These are phyloP conservation scores for Hypoxylon sp. DNA, from an alignment of 2,329 filamentous ascomycete genomes.

Conservation along the genomic window DNA sequence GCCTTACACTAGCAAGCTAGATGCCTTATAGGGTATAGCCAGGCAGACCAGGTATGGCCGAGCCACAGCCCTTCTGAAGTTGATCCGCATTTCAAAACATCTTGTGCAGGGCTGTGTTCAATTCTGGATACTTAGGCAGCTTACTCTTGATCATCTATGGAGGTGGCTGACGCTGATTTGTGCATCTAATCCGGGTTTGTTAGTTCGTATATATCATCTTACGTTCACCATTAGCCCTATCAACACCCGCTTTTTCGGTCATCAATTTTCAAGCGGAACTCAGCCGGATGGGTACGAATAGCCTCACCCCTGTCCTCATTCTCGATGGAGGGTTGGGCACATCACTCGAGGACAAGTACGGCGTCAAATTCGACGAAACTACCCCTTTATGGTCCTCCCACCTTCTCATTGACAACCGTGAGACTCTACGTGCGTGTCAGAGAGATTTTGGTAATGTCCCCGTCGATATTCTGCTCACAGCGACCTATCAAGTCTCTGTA, in stretches of 20 bases:
- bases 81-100: no score
- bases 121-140: not conserved
- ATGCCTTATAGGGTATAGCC: no score
- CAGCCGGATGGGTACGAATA: slow-evolving; percentile 13
- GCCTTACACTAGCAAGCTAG: not conserved
- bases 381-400: slow-evolving; percentile 78
- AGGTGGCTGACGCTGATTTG: not conserved
- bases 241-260: not conserved
- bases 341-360: slow-evolving; percentile 72
- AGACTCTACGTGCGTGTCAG: slow-evolving; percentile 69
- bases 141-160: not conserved
- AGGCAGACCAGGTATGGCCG: no score
- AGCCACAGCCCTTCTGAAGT: no score
- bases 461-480: slow-evolving; percentile 75
- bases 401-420: slow-evolving; percentile 68
- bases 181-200: not conserved
- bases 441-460: slow-evolving; percentile 68
- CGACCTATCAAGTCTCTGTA: slow-evolving; percentile 75
- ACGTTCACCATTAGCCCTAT: not conserved
- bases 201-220: slow-evolving; percentile 1
- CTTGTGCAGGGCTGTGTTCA: not conserved
- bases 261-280: not conserved
- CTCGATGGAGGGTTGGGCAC: slow-evolving; percentile 79
- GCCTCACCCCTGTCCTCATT: slow-evolving; percentile 59
- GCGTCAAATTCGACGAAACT: slow-evolving; percentile 64